phyloP scores from a whole-genome alignment of 441 rosid species.

The Hypseocharis bilobata region DNA sequence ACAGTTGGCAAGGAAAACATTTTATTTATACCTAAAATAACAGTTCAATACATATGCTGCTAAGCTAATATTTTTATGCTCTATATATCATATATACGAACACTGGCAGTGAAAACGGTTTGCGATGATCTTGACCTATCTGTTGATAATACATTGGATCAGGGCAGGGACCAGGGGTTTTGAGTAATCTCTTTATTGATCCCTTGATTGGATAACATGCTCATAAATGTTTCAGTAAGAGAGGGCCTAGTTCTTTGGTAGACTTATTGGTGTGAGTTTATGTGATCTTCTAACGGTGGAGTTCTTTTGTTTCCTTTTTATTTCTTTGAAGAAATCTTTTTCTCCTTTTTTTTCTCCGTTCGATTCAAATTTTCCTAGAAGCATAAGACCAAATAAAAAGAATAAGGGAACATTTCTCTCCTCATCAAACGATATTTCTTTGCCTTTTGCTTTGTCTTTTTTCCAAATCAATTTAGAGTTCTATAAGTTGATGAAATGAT shows the following conservation, averaged over 20 bases:
- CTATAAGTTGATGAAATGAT: background rate
- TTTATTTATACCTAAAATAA: no score
- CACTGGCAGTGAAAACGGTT: background rate
- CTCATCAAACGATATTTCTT: background rate
- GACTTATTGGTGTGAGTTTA: background rate
- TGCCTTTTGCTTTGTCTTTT: background rate
- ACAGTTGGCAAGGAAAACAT: no score
- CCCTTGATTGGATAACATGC: background rate
- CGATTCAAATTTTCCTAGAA: background rate
- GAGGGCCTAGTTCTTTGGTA: background rate
- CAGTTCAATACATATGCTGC: background rate
- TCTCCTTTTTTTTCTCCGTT: background rate
- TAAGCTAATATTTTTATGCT: background rate
- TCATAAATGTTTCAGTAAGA: background rate
- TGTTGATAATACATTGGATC: background rate
- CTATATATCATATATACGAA: no score
- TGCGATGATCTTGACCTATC: background rate
- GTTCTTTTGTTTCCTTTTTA: background rate
- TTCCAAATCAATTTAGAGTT: background rate
- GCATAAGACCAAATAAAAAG: background rate
- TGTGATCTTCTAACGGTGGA: background rate
- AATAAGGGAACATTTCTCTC: background rate
- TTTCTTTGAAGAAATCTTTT: background rate
- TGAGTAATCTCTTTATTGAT: background rate
- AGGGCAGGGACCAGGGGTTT: background rate